Base-by-base conservation (phyloP, 2,329 filamentous ascomycete species). In the Cytospora leucostoma region DNA sequence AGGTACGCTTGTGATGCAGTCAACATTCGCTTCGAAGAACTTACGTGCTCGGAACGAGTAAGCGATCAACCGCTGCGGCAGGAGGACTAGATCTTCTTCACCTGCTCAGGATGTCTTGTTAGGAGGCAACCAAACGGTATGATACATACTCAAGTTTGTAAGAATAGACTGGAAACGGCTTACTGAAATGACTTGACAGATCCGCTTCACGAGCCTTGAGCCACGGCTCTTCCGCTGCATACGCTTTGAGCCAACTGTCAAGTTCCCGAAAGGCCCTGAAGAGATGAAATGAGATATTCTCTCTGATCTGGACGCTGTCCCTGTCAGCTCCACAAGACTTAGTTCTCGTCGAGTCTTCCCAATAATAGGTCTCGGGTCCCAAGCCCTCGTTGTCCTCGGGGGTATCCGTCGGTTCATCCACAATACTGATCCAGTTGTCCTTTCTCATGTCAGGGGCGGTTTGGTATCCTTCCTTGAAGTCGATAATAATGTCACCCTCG, bases 401-500 rank as follows among this genome's bases (percentile, higher is more conserved):
- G 21, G 3, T 5, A 2, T 34, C 10, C 2, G 7, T 8, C 34
- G 51, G 10, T 0, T 8, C 2, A 6, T 2, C 8, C 13, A 11
- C 12, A 7, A 13, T 44, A 4, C 15, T 17, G 6, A 19, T 11
- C n/a, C n/a, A n/a, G 34, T 34, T 17, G 17, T 44, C 17, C 1
- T 19, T 56, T 6, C 13, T 56, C 5, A 52, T 27, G 1, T 32
- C 21, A 8, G 12, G 4, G 15, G 50, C 21, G 34, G 44, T 27
- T 17, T 55, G 47, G 11, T 47, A n/a, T 1, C 53, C 59, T 34
- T 62, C 59, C 32, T 62, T 62, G 54, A 62, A 57, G 50, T 62
- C 59, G 13, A 62, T 34, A 15, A 62, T 62, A 19, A 62, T 53
- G 13, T 62, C 59, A 8, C 59, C 59, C 11, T 62, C 59, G 6